Conservation (phyloP, 805 yeast genomes). For the Cyberlindnera saturnus region DNA sequence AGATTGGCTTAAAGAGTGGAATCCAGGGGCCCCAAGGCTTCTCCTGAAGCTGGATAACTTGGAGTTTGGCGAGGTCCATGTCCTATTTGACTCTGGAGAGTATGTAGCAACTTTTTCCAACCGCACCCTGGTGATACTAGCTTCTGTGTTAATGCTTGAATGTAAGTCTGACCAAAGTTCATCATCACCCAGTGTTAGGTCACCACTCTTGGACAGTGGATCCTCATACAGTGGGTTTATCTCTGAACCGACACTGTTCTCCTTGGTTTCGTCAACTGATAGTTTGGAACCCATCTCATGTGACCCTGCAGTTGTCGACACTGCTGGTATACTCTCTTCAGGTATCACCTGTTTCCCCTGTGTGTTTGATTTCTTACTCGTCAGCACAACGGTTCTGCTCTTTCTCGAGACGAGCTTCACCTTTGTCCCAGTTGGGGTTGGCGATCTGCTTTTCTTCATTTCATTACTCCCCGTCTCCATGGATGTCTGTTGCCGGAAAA, state of each 20-base stretch:
- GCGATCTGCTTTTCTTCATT: conserved; percentile 6
- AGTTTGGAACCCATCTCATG: too few relatives aligned
- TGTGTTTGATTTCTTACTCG: neutral
- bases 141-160: conserved; percentile 1
- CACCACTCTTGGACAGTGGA: neutral
- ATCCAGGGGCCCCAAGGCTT: conserved; percentile 10
- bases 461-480: neutral
- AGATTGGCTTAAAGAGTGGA: conserved; percentile 17
- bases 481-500: conserved; percentile 20
- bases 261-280: too few relatives aligned
- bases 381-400: neutral
- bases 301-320: too few relatives aligned
- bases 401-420: conserved; percentile 18
- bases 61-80: conserved; percentile 22
- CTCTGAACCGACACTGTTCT: neutral
- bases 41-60: conserved; percentile 23
- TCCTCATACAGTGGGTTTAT: neutral
- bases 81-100: conserved; percentile 6
- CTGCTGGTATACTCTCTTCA: too few relatives aligned
- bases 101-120: conserved; percentile 1
- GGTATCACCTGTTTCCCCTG: too few relatives aligned
- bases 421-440: conserved; percentile 13
- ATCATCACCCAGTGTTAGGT: neutral
- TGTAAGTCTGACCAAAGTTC: neutral
- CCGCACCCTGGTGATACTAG: conserved; percentile 1